Conservation (phyloP, 148 eudicot species). For the Pouteria glomerata region DNA sequence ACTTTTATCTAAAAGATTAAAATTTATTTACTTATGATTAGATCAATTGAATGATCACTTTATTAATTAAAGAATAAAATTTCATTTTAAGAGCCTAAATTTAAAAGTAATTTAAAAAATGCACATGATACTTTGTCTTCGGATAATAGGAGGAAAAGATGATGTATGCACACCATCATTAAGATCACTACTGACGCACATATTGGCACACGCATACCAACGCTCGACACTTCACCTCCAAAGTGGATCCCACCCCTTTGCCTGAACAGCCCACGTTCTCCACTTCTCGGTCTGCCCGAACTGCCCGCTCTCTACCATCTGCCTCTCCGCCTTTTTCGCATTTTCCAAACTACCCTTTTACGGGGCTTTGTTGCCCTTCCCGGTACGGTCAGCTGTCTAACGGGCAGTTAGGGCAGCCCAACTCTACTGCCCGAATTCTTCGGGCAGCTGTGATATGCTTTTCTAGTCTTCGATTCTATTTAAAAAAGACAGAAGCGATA, state of each 20-base stretch:
- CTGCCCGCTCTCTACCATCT: no score
- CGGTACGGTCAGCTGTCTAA: neutral
- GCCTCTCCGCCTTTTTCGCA: neutral
- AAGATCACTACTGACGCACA: neutral
- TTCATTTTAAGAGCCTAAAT: no score
- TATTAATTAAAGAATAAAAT: no score
- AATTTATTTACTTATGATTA: no score
- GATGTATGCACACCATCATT: no score
- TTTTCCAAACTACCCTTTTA: neutral
- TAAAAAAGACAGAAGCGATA: constrained; percentile 24
- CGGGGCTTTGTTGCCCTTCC: no score
- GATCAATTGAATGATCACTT: no score
- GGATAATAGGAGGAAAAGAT: no score
- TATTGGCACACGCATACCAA: neutral
- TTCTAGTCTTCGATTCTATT: constrained; percentile 52
- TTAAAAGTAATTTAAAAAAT: no score
- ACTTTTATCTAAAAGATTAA: no score
- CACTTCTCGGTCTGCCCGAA: neutral
- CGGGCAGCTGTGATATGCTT: constrained; percentile 41
- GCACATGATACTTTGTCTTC: no score
- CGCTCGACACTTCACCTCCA: neutral
- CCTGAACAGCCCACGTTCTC: neutral
- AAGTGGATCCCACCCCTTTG: constrained; percentile 5
- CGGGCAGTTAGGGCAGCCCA: constrained; percentile 31
- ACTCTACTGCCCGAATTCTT: constrained; percentile 34